Conservation (phyloP, 768 basidiomycete species). For the Hygrocybe punicea region DNA sequence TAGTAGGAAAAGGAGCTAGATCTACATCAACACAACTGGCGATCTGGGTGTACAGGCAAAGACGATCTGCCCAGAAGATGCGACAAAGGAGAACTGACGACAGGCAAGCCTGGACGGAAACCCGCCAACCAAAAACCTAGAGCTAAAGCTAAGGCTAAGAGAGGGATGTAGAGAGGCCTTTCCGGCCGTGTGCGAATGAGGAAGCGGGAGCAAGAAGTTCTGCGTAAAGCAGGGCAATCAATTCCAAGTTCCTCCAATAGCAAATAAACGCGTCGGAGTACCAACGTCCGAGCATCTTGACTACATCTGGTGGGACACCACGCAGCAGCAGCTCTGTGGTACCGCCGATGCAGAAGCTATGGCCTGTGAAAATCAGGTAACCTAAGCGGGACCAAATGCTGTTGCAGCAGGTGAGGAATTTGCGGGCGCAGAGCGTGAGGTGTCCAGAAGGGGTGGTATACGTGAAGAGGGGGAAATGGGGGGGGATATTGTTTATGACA, state of each 20-base stretch:
- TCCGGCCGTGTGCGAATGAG: background rate
- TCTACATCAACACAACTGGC: too few species aligned
- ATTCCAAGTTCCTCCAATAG: conserved; percentile 30
- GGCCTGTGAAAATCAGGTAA: conserved; percentile 20
- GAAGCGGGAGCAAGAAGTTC: conserved; percentile 16
- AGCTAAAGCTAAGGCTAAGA: too few species aligned
- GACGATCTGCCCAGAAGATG: background rate
- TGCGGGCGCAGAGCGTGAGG: conserved; percentile 12
- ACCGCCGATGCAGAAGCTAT: conserved; percentile 38
- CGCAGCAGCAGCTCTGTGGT: conserved; percentile 29
- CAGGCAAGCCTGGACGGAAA: background rate
- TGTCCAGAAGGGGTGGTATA: conserved; percentile 1
- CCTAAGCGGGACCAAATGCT: conserved; percentile 20
- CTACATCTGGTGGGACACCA: conserved; percentile 29
- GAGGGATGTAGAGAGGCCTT: too few species aligned
- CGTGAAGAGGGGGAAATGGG: conserved; percentile 14
- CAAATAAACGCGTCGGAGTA: conserved; percentile 32
- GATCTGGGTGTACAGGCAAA: too few species aligned
- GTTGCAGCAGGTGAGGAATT: conserved; percentile 25
- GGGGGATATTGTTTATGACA: background rate
- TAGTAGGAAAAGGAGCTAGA: too few species aligned
- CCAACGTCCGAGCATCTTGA: conserved; percentile 32
- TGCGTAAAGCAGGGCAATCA: conserved; percentile 21
- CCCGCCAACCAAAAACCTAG: too few species aligned
- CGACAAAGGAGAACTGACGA: background rate